Conservation (phyloP, 2,329 filamentous ascomycete genomes). For the Ophiocordyceps polyrhachis-furcata region DNA sequence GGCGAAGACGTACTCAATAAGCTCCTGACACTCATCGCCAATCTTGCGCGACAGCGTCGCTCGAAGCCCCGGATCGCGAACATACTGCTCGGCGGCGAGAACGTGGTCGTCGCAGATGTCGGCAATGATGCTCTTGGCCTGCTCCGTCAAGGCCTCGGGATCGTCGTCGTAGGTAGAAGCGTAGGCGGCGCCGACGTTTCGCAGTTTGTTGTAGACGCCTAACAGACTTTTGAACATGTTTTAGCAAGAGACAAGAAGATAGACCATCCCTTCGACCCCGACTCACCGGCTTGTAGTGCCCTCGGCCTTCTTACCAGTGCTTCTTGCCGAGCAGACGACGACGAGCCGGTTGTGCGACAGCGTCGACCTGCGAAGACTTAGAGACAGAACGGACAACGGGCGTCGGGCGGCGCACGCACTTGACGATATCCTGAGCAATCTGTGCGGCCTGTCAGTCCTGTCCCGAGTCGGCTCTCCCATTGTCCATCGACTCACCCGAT, state of each 20-base stretch:
- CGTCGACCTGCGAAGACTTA: slow-evolving; percentile 15
- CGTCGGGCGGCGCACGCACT: slow-evolving; percentile 10
- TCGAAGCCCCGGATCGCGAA: slow-evolving; percentile 37
- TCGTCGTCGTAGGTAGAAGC: slow-evolving; percentile 31
- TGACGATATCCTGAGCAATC: slow-evolving; percentile 25
- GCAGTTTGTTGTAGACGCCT: slow-evolving; percentile 39
- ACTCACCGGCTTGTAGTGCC: slow-evolving; percentile 88
- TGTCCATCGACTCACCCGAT: slow-evolving; percentile 28
- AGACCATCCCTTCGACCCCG: neutral
- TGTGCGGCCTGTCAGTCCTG: slow-evolving; percentile 4
- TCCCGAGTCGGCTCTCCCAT: neutral
- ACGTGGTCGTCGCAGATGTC: slow-evolving; percentile 73
- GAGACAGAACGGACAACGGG: neutral
- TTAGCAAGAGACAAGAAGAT: neutral
- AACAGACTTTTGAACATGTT: slow-evolving; percentile 24
- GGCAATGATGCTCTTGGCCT: slow-evolving; percentile 58
- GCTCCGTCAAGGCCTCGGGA: slow-evolving; percentile 34
- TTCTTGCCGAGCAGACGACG: slow-evolving; percentile 88
- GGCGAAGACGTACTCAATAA: slow-evolving; percentile 53
- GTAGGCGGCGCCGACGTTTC: slow-evolving; percentile 26
- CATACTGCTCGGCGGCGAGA: slow-evolving; percentile 44
- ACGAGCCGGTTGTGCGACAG: slow-evolving; percentile 58
- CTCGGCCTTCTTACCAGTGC: slow-evolving; percentile 82
- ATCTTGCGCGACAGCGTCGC: slow-evolving; percentile 46
- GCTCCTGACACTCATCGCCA: slow-evolving; percentile 59